Evolutionary conservation across 176 grass and related monocot species (phyloP), one percentile per base, ranked within the genome.

Genomic region (Hsuehochloa calcarea): DNA sequence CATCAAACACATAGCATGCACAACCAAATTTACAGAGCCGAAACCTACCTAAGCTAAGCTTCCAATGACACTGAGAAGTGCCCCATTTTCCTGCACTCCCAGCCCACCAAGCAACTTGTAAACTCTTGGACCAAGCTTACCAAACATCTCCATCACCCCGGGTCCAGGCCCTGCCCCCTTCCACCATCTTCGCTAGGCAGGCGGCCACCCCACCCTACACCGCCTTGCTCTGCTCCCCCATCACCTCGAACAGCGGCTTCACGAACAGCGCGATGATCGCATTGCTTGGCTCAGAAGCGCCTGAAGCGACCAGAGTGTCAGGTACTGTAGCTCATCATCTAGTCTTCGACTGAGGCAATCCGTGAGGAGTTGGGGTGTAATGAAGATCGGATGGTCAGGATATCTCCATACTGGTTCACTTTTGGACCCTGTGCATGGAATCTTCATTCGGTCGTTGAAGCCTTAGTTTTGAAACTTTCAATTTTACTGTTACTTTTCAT

Each of bases 221-320:
- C 3, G 79, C 80, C 88, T 99, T 99, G 81, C 86, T 99, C 78
- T 93, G 93, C 75, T 96, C 91, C 47, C 90, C 92, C 93, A 96
- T 96, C 7, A 89, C 88, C 86, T 99, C 96, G 79, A 96, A 95
- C 52, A 99, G 74, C 3, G 96, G 96, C 81, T 96, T 99, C 40
- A 99, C 78, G 59, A 99, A 96, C 59, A 92, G 54, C 5, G 90
- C 66, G 58, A 93, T 88, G 4, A 90, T 87, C 7, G 93, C 81
- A 62, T 85, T 85, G 19, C 85, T 87, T 11, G 76, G 69, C 1
- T 75, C 88, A 2, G 34, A 59, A 20, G 44, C 76, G 0, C 75
- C 66, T 0, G 77, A 79, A 9, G 79, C 75, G 0, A 78, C 74
- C n/a, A 91, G 27, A 3, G 93, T n/a, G n/a, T n/a, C n/a, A n/a